These are phyloP conservation scores for Salix udensis DNA, from an alignment of 345 rosid species.

Conservation along the genomic window DNA sequence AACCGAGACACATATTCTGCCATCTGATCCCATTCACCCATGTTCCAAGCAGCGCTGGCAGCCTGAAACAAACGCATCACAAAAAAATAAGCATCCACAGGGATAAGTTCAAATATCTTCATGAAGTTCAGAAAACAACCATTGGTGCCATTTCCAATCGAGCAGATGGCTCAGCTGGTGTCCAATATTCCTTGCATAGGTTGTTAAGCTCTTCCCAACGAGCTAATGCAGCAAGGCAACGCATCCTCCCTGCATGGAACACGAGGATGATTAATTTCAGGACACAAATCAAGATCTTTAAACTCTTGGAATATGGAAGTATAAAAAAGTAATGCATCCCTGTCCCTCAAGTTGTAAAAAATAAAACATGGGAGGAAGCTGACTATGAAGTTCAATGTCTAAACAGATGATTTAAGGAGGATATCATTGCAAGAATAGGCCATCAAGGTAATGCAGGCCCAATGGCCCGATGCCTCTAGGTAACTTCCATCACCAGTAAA, in stretches of 20 bases:
- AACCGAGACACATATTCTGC: slow-evolving; percentile 90
- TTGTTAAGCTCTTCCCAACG: slow-evolving; percentile 96
- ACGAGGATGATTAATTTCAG: slow-evolving; percentile 20
- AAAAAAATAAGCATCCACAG: slow-evolving; percentile 14
- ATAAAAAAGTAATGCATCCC: neutral
- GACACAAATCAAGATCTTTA: neutral
- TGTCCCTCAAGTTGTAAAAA: neutral
- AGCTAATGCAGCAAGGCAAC: slow-evolving; percentile 97
- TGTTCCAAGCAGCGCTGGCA: slow-evolving; percentile 96
- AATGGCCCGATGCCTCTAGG: neutral
- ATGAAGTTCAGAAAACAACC: slow-evolving; percentile 48
- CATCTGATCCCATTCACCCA: slow-evolving; percentile 99
- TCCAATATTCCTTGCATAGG: slow-evolving; percentile 96
- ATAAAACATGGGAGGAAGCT: neutral
- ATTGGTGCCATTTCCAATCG: slow-evolving; percentile 99
- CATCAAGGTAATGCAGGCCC: neutral
- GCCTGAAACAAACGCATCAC: slow-evolving; percentile 48
- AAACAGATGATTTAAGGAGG: neutral
- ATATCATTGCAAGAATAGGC: neutral
- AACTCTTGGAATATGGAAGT: neutral
- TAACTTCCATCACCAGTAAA: neutral
- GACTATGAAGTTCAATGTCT: neutral
- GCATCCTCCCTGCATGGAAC: slow-evolving; percentile 69
- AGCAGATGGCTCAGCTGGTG: slow-evolving; percentile 92
- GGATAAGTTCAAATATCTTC: slow-evolving; percentile 13